These are phyloP conservation scores for Didymella pomorum DNA, from an alignment of 2,329 filamentous ascomycete species.

Conservation along the genomic window DNA sequence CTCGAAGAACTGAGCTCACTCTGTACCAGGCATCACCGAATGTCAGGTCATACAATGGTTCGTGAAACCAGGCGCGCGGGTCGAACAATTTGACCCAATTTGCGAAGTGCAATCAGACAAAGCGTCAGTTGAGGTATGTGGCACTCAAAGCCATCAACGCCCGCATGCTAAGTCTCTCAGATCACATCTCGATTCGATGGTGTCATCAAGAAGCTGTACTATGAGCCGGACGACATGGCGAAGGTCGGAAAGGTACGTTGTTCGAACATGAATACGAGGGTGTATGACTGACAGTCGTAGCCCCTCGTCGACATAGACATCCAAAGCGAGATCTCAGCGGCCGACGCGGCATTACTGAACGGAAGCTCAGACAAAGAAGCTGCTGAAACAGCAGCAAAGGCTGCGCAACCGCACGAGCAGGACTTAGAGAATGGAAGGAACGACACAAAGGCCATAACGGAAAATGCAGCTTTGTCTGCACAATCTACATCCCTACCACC, in stretches of 20 bases:
- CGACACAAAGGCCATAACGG: constrained; percentile 42
- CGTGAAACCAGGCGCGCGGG: constrained; percentile 90
- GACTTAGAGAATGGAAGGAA: constrained; percentile 43
- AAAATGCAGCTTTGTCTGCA: constrained; percentile 27
- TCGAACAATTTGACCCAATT: constrained; percentile 97
- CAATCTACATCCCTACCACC: constrained; percentile 32
- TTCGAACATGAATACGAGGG: too few species aligned
- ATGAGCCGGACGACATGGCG: constrained; percentile 95
- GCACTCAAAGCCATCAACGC: not conserved
- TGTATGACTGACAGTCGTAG: constrained; percentile 53
- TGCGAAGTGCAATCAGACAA: constrained; percentile 99
- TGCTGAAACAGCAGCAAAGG: constrained; percentile 28
- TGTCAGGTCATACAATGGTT: constrained; percentile 99
- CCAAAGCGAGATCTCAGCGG: constrained; percentile 74
- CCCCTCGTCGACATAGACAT: constrained; percentile 96
- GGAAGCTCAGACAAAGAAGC: constrained; percentile 42
- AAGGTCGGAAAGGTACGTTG: constrained; percentile 77
- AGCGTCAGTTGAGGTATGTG: constrained; percentile 68
- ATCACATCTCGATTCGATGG: constrained; percentile 96
- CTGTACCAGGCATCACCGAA: constrained; percentile 82
- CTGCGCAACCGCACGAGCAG: constrained; percentile 30
- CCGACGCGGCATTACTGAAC: constrained; percentile 59
- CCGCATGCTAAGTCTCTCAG: constrained; percentile 53
- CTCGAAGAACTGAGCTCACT: constrained; percentile 3
- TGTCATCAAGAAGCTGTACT: constrained; percentile 94